Evolutionary conservation across 2,329 filamentous ascomycete genomes (phyloP), one percentile per base, ranked within the genome.

Genomic region (Blumeria graminis): DNA sequence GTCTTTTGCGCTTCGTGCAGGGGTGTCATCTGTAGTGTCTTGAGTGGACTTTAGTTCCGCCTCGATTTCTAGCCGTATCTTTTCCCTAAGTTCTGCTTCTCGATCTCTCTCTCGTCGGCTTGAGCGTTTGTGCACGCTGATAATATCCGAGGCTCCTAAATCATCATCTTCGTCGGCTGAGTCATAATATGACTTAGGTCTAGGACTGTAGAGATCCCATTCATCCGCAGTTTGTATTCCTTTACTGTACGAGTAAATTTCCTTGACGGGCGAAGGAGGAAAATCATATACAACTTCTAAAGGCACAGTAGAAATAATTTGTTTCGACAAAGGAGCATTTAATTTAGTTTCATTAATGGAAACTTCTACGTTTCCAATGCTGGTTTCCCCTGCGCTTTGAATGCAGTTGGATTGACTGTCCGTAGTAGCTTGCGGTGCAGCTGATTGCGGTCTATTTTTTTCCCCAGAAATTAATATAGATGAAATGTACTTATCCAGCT

Each of bases 241-340:
- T 71, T 95, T 96, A 74, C 86, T 96, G 74, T 98, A 98, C 56
- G 88, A 94, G 65, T 94, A 88, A 58, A 94, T 75, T 69, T 98
- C 92, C 61, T 83, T 79, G 56, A 82, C 78, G 36, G 83, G 80
- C 18, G 81, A 82, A 0, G 85, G 83, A 1, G 84, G 80, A 61
- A 80, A 84, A 68, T 94, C 89, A 69, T 84, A 88, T 58, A 92
- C 77, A 36, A 86, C 88, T 16, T 81, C 80, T 56, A 87, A 74
- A 7, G 84, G 76, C 10, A 79, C 80, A 0, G 88, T 83, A 7
- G 80, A 83, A 18, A 94, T 77, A 3, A 80, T 82, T 64, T 90
- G 86, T 36, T 62, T 65, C 6, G 65, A 63, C 35, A 64, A 66
- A 18, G 75, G 72, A 32, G 72, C 22, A 34, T 32, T 48, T 7